These are phyloP conservation scores for Chamaecrista fasciculata DNA, from an alignment of 306 rosid genomes.

Conservation along the genomic window DNA sequence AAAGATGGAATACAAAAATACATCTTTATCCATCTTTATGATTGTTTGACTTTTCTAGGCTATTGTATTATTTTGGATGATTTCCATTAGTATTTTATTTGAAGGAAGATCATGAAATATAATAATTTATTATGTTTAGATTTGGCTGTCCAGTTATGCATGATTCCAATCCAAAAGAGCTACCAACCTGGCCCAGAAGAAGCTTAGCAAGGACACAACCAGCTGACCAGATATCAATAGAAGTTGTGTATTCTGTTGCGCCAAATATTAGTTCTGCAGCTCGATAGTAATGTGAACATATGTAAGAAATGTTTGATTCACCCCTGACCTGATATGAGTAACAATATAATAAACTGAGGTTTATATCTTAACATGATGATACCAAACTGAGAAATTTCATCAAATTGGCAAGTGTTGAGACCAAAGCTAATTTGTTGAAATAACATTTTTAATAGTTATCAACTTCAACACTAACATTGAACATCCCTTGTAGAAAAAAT, in stretches of 20 bases:
- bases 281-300: conserved; percentile 94
- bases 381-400: conserved; percentile 6
- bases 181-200: conserved; percentile 83
- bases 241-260: conserved; percentile 86
- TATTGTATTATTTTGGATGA: too few relatives aligned
- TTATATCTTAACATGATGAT: background rate
- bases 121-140: too few relatives aligned
- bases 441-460: conserved; percentile 13
- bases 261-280: conserved; percentile 98
- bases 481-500: conserved; percentile 17
- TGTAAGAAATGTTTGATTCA: conserved; percentile 86
- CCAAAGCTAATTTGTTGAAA: conserved; percentile 6
- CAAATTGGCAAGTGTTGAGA: conserved; percentile 12
- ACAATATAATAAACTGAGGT: background rate
- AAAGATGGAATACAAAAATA: too few relatives aligned
- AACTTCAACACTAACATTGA: conserved; percentile 5
- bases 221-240: conserved; percentile 96
- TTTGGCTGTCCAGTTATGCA: too few relatives aligned
- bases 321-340: conserved; percentile 63
- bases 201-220: conserved; percentile 99
- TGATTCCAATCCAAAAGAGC: conserved; percentile 23
- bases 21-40: too few relatives aligned
- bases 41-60: too few relatives aligned
- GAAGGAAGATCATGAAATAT: too few relatives aligned
- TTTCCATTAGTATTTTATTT: too few relatives aligned